Percentiles rank a stretch among this genome's conserved stretches.
These are phyloP conservation scores for Xylaria hypoxylon DNA, from an alignment of 2,329 filamentous ascomycete genomes.

Conservation along the genomic window DNA sequence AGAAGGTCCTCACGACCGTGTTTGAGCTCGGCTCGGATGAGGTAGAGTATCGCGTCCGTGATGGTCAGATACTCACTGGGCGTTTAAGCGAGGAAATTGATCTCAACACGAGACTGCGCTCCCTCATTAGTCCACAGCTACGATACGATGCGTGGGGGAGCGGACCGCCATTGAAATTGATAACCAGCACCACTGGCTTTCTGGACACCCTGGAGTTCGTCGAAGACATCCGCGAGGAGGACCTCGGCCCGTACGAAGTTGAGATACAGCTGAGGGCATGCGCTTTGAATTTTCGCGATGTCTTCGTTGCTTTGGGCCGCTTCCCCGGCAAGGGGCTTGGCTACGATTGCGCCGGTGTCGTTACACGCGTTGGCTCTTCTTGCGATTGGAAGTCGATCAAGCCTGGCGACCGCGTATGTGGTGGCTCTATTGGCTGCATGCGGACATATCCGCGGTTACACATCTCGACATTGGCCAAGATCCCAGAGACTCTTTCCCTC, in stretches of 20 bases:
- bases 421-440: conserved; percentile 42
- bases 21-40: neutral
- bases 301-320: conserved; percentile 9
- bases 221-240: neutral
- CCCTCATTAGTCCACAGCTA: neutral
- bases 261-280: conserved; percentile 14
- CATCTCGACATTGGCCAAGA: conserved; percentile 28
- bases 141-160: neutral
- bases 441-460: conserved; percentile 36
- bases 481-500: conserved; percentile 33
- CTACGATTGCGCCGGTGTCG: conserved; percentile 12
- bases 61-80: conserved; percentile 1
- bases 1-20: neutral
- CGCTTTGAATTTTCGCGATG: conserved; percentile 27
- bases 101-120: neutral
- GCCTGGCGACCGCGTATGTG: conserved; percentile 35
- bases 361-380: neutral
- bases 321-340: neutral
- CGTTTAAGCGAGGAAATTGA: neutral
- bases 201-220: neutral
- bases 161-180: neutral
- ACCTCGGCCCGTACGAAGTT: conserved; percentile 15
- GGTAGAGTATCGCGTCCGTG: neutral
- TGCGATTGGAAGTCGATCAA: neutral
- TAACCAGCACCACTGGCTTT: neutral